phyloP scores from a whole-genome alignment of 805 yeast genomes.

The Priceomyces carsonii region DNA sequence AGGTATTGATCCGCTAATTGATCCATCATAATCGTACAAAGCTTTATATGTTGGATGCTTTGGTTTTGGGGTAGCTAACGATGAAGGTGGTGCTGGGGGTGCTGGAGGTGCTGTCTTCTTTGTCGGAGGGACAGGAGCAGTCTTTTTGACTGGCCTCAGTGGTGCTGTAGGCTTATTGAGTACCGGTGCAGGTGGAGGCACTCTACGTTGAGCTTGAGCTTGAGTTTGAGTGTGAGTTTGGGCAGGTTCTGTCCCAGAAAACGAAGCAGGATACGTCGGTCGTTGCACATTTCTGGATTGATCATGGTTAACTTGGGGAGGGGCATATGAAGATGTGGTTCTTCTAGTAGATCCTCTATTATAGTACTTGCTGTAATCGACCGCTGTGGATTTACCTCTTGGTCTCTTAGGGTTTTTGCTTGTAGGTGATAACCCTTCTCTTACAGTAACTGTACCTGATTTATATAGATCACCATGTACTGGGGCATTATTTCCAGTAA shows the following conservation, averaged over 20 bases:
- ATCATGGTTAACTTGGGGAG: no score
- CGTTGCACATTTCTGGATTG: slow-evolving; percentile 7
- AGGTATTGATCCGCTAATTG: slow-evolving; percentile 80
- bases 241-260: slow-evolving; percentile 12
- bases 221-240: slow-evolving; percentile 20
- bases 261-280: neutral
- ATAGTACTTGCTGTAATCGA: slow-evolving; percentile 45
- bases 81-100: slow-evolving; percentile 64
- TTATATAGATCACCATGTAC: slow-evolving; percentile 72
- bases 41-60: slow-evolving; percentile 80
- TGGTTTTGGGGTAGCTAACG: slow-evolving; percentile 54
- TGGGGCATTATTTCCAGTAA: slow-evolving; percentile 64
- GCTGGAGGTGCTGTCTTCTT: slow-evolving; percentile 34
- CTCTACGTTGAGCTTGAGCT: slow-evolving; percentile 10
- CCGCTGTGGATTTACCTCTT: slow-evolving; percentile 44
- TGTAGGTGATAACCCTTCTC: slow-evolving; percentile 73
- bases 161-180: slow-evolving; percentile 20
- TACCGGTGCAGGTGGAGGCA: slow-evolving; percentile 16
- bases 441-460: slow-evolving; percentile 82
- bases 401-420: slow-evolving; percentile 78
- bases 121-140: slow-evolving; percentile 66
- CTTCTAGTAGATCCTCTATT: slow-evolving; percentile 27
- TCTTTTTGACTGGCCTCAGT: slow-evolving; percentile 29
- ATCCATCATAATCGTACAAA: slow-evolving; percentile 84
- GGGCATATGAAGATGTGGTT: slow-evolving; percentile 13